A percentile compares a stretch with the other conserved stretches of the same genome.
Conservation (phyloP, 2,329 filamentous ascomycete species). For the Remersonia thermophila region DNA sequence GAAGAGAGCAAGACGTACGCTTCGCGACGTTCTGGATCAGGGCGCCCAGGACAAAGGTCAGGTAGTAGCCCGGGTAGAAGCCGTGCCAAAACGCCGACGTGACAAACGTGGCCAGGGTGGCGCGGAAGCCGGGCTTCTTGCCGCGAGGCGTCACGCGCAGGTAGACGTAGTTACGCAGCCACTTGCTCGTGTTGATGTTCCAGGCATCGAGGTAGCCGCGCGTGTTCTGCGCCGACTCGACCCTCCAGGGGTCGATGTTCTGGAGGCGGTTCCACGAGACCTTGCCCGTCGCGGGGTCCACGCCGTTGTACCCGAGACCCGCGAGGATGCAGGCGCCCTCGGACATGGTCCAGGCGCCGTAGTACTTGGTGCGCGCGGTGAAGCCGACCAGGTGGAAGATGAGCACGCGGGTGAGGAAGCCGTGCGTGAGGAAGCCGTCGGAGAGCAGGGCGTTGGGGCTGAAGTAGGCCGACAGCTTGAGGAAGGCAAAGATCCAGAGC, state of each 20-base stretch:
- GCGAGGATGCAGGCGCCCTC: slow-evolving; percentile 91
- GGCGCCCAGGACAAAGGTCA: slow-evolving; percentile 78
- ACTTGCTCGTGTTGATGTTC: slow-evolving; percentile 98
- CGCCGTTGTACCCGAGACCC: slow-evolving; percentile 85
- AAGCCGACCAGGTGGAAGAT: slow-evolving; percentile 75
- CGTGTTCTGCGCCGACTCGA: slow-evolving; percentile 89
- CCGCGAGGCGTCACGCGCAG: slow-evolving; percentile 87
- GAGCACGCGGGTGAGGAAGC: slow-evolving; percentile 62
- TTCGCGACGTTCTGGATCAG: slow-evolving; percentile 91
- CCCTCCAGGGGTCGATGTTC: slow-evolving; percentile 75
- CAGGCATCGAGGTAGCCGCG: slow-evolving; percentile 81
- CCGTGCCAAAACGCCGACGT: slow-evolving; percentile 97
- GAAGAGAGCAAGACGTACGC: slow-evolving; percentile 44
- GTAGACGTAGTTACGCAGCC: slow-evolving; percentile 93
- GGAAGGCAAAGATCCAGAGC: slow-evolving; percentile 66
- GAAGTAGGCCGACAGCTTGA: slow-evolving; percentile 60
- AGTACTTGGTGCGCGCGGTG: slow-evolving; percentile 81
- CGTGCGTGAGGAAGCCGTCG: slow-evolving; percentile 54
- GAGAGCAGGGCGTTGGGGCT: slow-evolving; percentile 49
- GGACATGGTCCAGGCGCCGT: slow-evolving; percentile 86
- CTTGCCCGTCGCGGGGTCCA: slow-evolving; percentile 73
- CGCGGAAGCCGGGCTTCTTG: slow-evolving; percentile 91
- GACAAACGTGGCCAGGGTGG: slow-evolving; percentile 83
- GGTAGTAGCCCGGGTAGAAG: slow-evolving; percentile 93
- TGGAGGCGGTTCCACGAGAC: slow-evolving; percentile 82